phyloP scores from a whole-genome alignment of 805 yeast species.

The Wickerhamia fluorescens region DNA sequence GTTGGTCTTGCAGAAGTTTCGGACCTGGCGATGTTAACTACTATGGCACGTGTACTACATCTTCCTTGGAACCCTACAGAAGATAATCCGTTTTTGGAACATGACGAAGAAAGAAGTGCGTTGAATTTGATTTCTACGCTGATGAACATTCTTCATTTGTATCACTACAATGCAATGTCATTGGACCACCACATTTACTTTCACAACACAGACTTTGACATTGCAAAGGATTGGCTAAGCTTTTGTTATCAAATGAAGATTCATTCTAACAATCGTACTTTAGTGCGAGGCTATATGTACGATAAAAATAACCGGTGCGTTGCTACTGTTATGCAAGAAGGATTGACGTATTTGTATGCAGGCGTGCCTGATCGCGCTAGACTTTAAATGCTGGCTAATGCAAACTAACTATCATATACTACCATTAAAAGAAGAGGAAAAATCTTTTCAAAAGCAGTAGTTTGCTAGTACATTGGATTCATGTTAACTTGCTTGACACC shows the following conservation, averaged over 20 bases:
- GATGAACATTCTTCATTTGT: slow-evolving; percentile 27
- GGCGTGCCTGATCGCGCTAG: no score
- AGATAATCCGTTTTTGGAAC: slow-evolving; percentile 21
- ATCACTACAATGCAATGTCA: slow-evolving; percentile 40
- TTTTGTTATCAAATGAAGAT: slow-evolving; percentile 30
- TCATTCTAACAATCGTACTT: slow-evolving; percentile 26
- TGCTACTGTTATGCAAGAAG: slow-evolving; percentile 37
- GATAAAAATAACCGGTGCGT: slow-evolving; percentile 24
- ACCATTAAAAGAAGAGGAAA: no score
- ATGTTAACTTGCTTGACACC: no score
- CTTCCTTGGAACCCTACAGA: slow-evolving; percentile 37
- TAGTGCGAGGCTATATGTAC: slow-evolving; percentile 32
- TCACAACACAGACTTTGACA: slow-evolving; percentile 27
- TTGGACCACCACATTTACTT: slow-evolving; percentile 39
- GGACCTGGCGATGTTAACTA: slow-evolving; percentile 34
- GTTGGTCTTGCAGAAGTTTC: slow-evolving; percentile 32
- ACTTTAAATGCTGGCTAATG: no score
- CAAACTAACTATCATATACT: no score
- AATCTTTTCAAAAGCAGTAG: no score
- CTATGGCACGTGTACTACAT: slow-evolving; percentile 35
- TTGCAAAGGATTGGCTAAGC: slow-evolving; percentile 30
- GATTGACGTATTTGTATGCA: slow-evolving; percentile 26
- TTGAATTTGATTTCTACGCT: slow-evolving; percentile 19
- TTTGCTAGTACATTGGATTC: no score
- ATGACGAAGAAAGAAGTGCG: slow-evolving; percentile 28